Conservation (phyloP, 169 alveolate genomes). For the Babesia divergens region DNA sequence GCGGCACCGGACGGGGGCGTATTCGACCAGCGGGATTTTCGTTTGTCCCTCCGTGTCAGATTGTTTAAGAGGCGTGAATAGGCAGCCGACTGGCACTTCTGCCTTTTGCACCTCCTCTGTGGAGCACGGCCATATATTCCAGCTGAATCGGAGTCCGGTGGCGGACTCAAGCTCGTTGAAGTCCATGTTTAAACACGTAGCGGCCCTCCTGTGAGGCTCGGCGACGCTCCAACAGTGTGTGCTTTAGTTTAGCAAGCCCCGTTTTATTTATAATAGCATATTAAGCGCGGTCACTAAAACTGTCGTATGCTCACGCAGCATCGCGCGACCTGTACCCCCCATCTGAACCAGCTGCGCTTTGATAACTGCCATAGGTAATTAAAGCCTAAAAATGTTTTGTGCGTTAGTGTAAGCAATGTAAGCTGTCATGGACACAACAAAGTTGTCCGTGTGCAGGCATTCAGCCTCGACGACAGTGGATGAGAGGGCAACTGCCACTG, state of each 20-base stretch:
- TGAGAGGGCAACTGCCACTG: slow-evolving; percentile 1
- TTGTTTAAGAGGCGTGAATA: slow-evolving; percentile 88
- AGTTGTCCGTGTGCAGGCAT: slow-evolving; percentile 5
- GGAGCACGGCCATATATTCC: slow-evolving; percentile 97
- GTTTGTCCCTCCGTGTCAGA: slow-evolving; percentile 80
- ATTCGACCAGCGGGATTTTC: slow-evolving; percentile 88
- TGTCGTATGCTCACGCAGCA: not conserved
- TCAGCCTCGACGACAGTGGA: slow-evolving; percentile 32
- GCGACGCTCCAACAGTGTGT: not conserved
- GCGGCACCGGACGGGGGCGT: slow-evolving; percentile 90
- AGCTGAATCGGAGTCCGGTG: slow-evolving; percentile 95
- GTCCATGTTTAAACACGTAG: slow-evolving; percentile 38
- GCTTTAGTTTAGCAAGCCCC: not conserved
- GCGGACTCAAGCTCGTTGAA: slow-evolving; percentile 75
- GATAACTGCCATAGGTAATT: not conserved
- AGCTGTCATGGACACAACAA: slow-evolving; percentile 10
- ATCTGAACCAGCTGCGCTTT: not conserved
- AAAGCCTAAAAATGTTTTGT: not conserved
- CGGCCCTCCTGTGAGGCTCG: not conserved
- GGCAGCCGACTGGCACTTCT: slow-evolving; percentile 94
- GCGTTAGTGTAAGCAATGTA: not conserved
- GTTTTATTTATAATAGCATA: not conserved
- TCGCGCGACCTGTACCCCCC: slow-evolving; percentile 13
- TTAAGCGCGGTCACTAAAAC: not conserved
- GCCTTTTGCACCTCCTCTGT: slow-evolving; percentile 91